These are phyloP conservation scores for Prunella vulgaris DNA, from an alignment of 257 asterid genomes.

Conservation along the genomic window DNA sequence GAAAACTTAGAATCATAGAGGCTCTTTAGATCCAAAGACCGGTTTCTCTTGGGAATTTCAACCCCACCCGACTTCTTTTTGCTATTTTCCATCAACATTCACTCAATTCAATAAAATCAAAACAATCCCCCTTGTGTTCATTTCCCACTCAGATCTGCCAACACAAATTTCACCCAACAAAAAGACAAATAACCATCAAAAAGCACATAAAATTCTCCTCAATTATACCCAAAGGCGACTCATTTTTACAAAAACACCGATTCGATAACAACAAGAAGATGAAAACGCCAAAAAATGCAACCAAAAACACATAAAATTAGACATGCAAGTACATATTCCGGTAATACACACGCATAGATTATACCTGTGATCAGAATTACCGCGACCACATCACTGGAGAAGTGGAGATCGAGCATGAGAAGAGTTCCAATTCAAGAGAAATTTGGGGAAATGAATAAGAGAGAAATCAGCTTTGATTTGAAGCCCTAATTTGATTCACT, in stretches of 20 bases:
- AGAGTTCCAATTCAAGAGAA: constrained; percentile 31
- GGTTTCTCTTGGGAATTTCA: constrained; percentile 62
- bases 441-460: constrained; percentile 22
- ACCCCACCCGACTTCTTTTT: constrained; percentile 45
- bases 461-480: constrained; percentile 37
- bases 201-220: constrained; percentile 14
- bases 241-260: constrained; percentile 23
- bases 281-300: constrained; percentile 23
- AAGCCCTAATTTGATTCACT: constrained; percentile 69
- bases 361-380: constrained; percentile 46
- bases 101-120: constrained; percentile 47
- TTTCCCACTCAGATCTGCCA: constrained; percentile 75
- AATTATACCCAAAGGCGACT: constrained; percentile 23
- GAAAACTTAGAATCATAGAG: constrained; percentile 50
- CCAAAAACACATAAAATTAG: constrained; percentile 12
- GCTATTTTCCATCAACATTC: constrained; percentile 71
- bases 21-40: constrained; percentile 82
- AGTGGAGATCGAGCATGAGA: constrained; percentile 43
- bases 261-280: constrained; percentile 18
- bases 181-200: constrained; percentile 20
- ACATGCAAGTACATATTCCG: constrained; percentile 28
- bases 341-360: constrained; percentile 5
- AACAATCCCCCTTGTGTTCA: constrained; percentile 35
- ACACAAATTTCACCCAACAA: constrained; percentile 34
- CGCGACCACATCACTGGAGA: constrained; percentile 32